Percentiles rank a stretch among this genome's conserved stretches.
Conservation (phyloP, 2,329 filamentous ascomycete species). For the Allantophomopsis cytisporea region DNA sequence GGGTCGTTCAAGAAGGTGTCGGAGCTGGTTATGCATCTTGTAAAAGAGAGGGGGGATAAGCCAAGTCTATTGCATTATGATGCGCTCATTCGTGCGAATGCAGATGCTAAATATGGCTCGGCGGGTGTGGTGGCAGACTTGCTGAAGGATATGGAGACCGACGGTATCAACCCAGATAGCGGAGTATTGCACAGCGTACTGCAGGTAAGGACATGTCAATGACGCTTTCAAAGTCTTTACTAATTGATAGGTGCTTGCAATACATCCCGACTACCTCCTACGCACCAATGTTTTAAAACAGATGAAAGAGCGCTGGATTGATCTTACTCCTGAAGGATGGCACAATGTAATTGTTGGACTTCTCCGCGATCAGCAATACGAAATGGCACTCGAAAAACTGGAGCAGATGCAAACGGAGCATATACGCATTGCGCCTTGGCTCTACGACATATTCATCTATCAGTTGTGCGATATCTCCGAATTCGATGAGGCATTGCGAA, state of each 20-base stretch:
- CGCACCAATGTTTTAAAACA: slow-evolving; percentile 57
- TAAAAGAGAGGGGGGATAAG: slow-evolving; percentile 37
- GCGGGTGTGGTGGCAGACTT: slow-evolving; percentile 46
- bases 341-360: slow-evolving; percentile 60
- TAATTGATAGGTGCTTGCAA: slow-evolving; percentile 44
- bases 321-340: slow-evolving; percentile 44
- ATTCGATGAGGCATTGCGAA: slow-evolving; percentile 59
- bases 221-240: background rate
- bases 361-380: slow-evolving; percentile 70
- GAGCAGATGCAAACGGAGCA: slow-evolving; percentile 48
- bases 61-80: slow-evolving; percentile 55
- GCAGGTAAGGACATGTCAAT: slow-evolving; percentile 30
- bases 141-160: slow-evolving; percentile 57
- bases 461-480: slow-evolving; percentile 59
- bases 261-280: slow-evolving; percentile 76
- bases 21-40: slow-evolving; percentile 40
- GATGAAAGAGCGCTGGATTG: slow-evolving; percentile 63
- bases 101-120: slow-evolving; percentile 48
- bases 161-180: slow-evolving; percentile 47
- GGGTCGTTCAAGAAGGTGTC: slow-evolving; percentile 24
- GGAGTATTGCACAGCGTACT: slow-evolving; percentile 60
- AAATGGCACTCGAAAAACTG: slow-evolving; percentile 61
- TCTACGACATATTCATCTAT: slow-evolving; percentile 67
- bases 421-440: slow-evolving; percentile 50
- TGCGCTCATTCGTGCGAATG: slow-evolving; percentile 60